Percentiles rank a stretch among this genome's conserved stretches.
phyloP scores from a whole-genome alignment of 768 basidiomycete genomes.

The Leccinellum luteum region DNA sequence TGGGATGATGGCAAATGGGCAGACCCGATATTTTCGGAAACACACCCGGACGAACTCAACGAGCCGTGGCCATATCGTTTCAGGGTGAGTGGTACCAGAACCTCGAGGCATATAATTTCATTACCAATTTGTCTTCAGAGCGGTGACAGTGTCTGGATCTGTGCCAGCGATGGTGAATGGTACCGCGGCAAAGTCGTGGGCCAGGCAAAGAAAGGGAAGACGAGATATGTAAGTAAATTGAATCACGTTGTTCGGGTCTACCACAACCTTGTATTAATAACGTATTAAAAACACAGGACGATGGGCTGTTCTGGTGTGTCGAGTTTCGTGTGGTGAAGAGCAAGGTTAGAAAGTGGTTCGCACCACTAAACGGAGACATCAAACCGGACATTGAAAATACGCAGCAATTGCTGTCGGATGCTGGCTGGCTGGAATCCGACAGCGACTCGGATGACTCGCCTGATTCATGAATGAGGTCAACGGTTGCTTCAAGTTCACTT shows the following conservation, averaged over 20 bases:
- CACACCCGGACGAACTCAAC: slow-evolving; percentile 41
- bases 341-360: slow-evolving; percentile 56
- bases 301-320: slow-evolving; percentile 55
- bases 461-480: neutral
- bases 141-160: slow-evolving; percentile 53
- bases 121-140: slow-evolving; percentile 28
- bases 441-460: neutral
- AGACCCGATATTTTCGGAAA: slow-evolving; percentile 17
- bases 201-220: slow-evolving; percentile 42
- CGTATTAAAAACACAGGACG: slow-evolving; percentile 36
- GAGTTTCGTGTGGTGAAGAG: slow-evolving; percentile 35
- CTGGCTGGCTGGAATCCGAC: slow-evolving; percentile 41
- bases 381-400: slow-evolving; percentile 55
- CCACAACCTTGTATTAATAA: neutral
- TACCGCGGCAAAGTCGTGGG: slow-evolving; percentile 47
- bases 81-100: slow-evolving; percentile 25
- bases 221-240: slow-evolving; percentile 41
- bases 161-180: slow-evolving; percentile 51
- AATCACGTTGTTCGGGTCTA: neutral
- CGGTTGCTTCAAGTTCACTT: neutral
- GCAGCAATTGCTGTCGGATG: slow-evolving; percentile 45
- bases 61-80: slow-evolving; percentile 55
- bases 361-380: slow-evolving; percentile 64
- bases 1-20: slow-evolving; percentile 27
- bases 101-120: neutral